phyloP scores from a whole-genome alignment of 257 asterid species.

The Parsonsia alboflavescens region DNA sequence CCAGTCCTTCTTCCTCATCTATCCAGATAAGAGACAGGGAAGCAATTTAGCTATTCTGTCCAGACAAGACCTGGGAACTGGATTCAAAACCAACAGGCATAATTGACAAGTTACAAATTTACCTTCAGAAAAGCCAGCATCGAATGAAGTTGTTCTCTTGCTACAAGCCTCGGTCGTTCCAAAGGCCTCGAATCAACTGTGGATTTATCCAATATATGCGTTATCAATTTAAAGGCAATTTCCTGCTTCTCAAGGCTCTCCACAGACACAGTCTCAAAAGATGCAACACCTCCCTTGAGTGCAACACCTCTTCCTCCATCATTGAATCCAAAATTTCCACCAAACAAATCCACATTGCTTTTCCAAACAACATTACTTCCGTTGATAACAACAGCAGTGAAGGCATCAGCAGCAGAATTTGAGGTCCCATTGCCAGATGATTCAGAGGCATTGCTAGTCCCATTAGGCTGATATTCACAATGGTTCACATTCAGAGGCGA shows the following conservation, averaged over 20 bases:
- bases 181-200: slow-evolving; percentile 51
- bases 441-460: slow-evolving; percentile 24
- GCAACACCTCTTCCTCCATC: slow-evolving; percentile 38
- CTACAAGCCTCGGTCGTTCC: slow-evolving; percentile 76
- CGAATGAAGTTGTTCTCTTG: slow-evolving; percentile 65
- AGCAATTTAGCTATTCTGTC: slow-evolving; percentile 22
- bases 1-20: slow-evolving; percentile 95
- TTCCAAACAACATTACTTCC: slow-evolving; percentile 52
- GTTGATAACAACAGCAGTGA: slow-evolving; percentile 15
- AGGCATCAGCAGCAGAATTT: slow-evolving; percentile 20
- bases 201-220: slow-evolving; percentile 52
- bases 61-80: background rate
- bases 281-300: slow-evolving; percentile 37
- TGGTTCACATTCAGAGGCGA: slow-evolving; percentile 29
- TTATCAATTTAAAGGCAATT: slow-evolving; percentile 63
- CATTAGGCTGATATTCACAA: slow-evolving; percentile 19
- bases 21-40: slow-evolving; percentile 28
- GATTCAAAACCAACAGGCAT: slow-evolving; percentile 1
- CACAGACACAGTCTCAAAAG: slow-evolving; percentile 66
- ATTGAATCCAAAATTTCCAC: slow-evolving; percentile 32
- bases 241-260: slow-evolving; percentile 80
- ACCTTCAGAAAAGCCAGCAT: slow-evolving; percentile 82
- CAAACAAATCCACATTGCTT: slow-evolving; percentile 59
- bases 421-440: slow-evolving; percentile 22
- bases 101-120: slow-evolving; percentile 11